phyloP scores from a whole-genome alignment of 192 early-diverging fungal genomes.

The Glomus cerebriforme region DNA sequence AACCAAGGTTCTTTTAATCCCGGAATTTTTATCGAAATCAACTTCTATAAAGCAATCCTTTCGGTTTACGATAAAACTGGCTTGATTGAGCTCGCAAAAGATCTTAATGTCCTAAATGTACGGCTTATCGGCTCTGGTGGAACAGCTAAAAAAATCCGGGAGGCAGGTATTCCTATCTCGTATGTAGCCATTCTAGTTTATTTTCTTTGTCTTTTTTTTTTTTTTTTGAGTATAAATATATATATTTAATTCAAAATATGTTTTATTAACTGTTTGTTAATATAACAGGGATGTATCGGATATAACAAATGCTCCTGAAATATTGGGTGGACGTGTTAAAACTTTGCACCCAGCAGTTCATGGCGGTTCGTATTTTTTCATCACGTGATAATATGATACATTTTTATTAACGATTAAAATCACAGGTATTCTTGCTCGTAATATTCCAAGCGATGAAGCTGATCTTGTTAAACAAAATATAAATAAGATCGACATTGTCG shows the following conservation, averaged over 20 bases:
- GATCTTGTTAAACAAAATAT: slow-evolving; percentile 91
- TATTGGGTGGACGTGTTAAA: slow-evolving; percentile 99
- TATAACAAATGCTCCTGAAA: slow-evolving; percentile 97
- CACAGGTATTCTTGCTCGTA: slow-evolving; percentile 84
- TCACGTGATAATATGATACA: not conserved
- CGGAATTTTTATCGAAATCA: not conserved
- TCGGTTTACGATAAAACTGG: slow-evolving; percentile 99
- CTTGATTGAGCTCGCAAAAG: slow-evolving; percentile 85
- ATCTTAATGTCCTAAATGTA: slow-evolving; percentile 73
- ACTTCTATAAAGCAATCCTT: slow-evolving; percentile 64
- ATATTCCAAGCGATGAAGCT: slow-evolving; percentile 77
- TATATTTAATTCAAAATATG: too few relatives aligned
- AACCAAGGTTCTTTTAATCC: not conserved
- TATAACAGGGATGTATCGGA: slow-evolving; percentile 87
- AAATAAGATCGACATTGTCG: slow-evolving; percentile 90
- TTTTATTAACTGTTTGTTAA: not conserved
- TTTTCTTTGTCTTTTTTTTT: not conserved
- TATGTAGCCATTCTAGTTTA: too few relatives aligned
- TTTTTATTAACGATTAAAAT: not conserved
- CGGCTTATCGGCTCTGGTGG: slow-evolving; percentile 93
- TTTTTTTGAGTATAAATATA: not conserved
- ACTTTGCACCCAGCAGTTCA: slow-evolving; percentile 98
- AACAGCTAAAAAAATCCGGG: slow-evolving; percentile 87
- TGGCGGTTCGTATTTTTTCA: slow-evolving; percentile 61
- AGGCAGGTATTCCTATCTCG: slow-evolving; percentile 86